Base-by-base conservation (phyloP, 306 rosid genomes). In the Quercus cerris region DNA sequence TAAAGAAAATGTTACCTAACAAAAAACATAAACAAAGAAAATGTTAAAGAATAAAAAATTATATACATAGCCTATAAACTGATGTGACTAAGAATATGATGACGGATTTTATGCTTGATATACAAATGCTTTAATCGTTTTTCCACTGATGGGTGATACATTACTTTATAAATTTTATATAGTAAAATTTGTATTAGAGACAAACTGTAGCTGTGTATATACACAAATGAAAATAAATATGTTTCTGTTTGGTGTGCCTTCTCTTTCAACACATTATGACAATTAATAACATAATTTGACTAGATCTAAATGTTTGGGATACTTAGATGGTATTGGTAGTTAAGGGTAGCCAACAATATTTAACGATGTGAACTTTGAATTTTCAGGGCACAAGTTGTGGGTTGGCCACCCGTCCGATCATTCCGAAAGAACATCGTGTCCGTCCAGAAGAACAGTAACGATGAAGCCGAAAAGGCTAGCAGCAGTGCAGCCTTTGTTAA, bases 391-490 rank as follows among this genome's bases (percentile, higher is more conserved):
- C 98, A 91, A 79, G 98, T 90, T 5, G 98, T 94, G 77, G 98
- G 98, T 13, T 94, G 98, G 98, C 98, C 98, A 69, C 98, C 98
- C 0, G 97, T 94, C 8, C 70, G 98, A 79, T 91, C 98, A 0
- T 90, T 78, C 75, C 84, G 98, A 35, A 94, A 88, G 87, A 91
- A 91, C 85, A 85, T 94, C 1, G 88, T 81, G 64, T 56, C 71
- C 22, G 92, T 67, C 44, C 92, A 85, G 73, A 90, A 81, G 86
- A 82, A 67, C 68, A 78, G 49, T 23, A 15, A 76, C 19, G 62
- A 78, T 1, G 78, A 75, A 49, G 81, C 49, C 19, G 78, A 7
- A 64, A 61, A 64, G 35, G 30, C 81, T 1, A 28, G 62, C 23
- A 66, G 75, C 51, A 63, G 35, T 35, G 93, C 73, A 10, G 93